Percentiles rank a stretch among this genome's conserved stretches.
Evolutionary conservation across 176 grass and related monocot species (phyloP).

Genomic region (Paspalum notatum): DNA sequence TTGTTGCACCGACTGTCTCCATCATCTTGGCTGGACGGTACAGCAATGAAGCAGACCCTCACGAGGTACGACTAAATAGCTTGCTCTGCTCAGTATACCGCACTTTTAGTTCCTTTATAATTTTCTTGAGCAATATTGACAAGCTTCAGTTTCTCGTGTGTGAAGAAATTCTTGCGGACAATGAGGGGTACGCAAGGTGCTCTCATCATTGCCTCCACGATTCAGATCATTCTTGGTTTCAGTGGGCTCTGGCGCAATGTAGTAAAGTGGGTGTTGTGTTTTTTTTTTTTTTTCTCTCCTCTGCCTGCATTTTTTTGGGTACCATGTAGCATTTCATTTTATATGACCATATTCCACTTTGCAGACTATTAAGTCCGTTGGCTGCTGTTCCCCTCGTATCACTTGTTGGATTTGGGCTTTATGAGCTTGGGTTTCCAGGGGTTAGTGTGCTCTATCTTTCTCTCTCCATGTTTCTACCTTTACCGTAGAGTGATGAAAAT

Average conservation of each 20-base stretch:
- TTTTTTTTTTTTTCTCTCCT: too few relatives aligned
- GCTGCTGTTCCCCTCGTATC: slow-evolving; percentile 85
- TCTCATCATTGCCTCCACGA: slow-evolving; percentile 73
- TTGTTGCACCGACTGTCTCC: slow-evolving; percentile 82
- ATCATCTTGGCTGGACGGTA: slow-evolving; percentile 91
- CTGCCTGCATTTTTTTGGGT: not conserved
- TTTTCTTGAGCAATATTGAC: slow-evolving; percentile 10
- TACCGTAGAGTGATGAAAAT: not conserved
- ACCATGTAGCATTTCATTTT: slow-evolving; percentile 5
- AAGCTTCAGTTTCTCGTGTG: slow-evolving; percentile 12
- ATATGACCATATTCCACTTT: not conserved
- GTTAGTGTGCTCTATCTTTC: slow-evolving; percentile 48
- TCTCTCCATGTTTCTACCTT: slow-evolving; percentile 8
- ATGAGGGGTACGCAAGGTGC: slow-evolving; percentile 95
- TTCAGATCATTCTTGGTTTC: slow-evolving; percentile 97
- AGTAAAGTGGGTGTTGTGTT: slow-evolving; percentile 55
- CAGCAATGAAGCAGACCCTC: slow-evolving; percentile 74
- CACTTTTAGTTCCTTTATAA: not conserved
- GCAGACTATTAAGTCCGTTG: slow-evolving; percentile 81
- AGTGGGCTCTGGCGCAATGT: slow-evolving; percentile 98
- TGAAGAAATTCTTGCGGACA: slow-evolving; percentile 86
- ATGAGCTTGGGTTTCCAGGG: slow-evolving; percentile 95
- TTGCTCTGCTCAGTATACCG: not conserved
- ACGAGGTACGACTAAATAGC: slow-evolving; percentile 49
- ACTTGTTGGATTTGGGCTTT: slow-evolving; percentile 91